phyloP scores from a whole-genome alignment of 805 yeast species.

The Nakazawaea wyomingensis region DNA sequence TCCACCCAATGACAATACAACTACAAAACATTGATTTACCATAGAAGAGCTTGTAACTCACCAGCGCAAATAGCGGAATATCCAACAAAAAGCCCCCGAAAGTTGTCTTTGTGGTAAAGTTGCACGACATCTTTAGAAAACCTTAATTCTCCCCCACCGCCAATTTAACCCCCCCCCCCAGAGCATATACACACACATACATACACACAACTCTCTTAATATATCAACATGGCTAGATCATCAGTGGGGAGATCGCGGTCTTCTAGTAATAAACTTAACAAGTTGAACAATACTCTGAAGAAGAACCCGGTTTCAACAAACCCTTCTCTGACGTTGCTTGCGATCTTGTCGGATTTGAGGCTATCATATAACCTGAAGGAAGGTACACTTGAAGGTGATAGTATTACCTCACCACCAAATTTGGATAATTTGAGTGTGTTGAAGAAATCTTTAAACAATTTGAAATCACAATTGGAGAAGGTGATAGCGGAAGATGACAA shows the following conservation, averaged over 20 bases:
- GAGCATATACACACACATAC: no score
- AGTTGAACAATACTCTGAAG: constrained; percentile 9
- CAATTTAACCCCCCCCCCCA: no score
- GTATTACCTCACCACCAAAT: constrained; percentile 35
- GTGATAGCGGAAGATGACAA: constrained; percentile 28
- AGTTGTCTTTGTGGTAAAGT: no score
- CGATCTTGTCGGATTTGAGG: constrained; percentile 46
- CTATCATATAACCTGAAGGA: constrained; percentile 53
- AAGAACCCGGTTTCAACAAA: constrained; percentile 16
- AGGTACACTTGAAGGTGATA: constrained; percentile 59
- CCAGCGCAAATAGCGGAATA: no score
- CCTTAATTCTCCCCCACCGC: no score
- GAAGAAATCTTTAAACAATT: constrained; percentile 32
- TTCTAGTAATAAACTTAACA: constrained; percentile 3
- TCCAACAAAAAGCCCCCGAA: no score
- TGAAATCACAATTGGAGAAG: constrained; percentile 33
- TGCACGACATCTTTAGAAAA: no score
- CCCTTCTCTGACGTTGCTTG: constrained; percentile 40
- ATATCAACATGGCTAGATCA: constrained; percentile 10
- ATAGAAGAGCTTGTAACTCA: no score
- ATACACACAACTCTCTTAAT: not conserved
- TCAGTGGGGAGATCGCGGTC: constrained; percentile 8
- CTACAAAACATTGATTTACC: no score
- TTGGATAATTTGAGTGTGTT: constrained; percentile 17
- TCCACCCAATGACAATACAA: no score